Evolutionary conservation across 2,329 filamentous ascomycete genomes (phyloP).

Genomic region (Blastomyces emzantsi): DNA sequence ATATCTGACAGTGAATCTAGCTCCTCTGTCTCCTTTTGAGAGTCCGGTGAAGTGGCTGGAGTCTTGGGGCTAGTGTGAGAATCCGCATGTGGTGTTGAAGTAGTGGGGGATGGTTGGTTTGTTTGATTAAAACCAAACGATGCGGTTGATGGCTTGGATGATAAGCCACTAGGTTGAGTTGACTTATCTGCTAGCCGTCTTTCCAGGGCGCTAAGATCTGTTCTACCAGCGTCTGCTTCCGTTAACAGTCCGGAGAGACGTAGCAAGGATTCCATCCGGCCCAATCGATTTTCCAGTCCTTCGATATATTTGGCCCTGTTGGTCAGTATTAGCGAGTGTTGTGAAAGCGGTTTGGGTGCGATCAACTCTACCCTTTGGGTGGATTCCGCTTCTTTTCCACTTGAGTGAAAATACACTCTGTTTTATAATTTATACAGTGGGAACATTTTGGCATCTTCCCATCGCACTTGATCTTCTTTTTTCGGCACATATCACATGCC

Average conservation of each 20-base stretch:
- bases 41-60: constrained; percentile 44
- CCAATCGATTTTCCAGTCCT: constrained; percentile 84
- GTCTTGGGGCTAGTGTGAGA: constrained; percentile 44
- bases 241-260: constrained; percentile 76
- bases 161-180: constrained; percentile 16
- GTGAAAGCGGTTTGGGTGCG: not conserved
- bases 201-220: constrained; percentile 80
- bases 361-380: constrained; percentile 70
- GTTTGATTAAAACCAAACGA: constrained; percentile 4
- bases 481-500: constrained; percentile 95
- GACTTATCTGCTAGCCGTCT: constrained; percentile 55
- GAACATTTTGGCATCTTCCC: constrained; percentile 91
- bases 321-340: constrained; percentile 1
- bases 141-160: constrained; percentile 12
- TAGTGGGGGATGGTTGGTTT: constrained; percentile 25
- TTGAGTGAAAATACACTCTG: constrained; percentile 92
- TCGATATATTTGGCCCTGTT: constrained; percentile 92
- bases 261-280: constrained; percentile 90
- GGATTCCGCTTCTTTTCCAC: constrained; percentile 98
- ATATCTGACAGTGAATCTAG: constrained; percentile 89
- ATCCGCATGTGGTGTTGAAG: constrained; percentile 40
- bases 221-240: constrained; percentile 76
- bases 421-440: constrained; percentile 97
- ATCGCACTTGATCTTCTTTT: constrained; percentile 92
- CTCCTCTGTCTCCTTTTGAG: constrained; percentile 49